Evolutionary conservation across 495 filamentous ascomycete genomes (phyloP).

Genomic region (Polyplosphaeria fusca): DNA sequence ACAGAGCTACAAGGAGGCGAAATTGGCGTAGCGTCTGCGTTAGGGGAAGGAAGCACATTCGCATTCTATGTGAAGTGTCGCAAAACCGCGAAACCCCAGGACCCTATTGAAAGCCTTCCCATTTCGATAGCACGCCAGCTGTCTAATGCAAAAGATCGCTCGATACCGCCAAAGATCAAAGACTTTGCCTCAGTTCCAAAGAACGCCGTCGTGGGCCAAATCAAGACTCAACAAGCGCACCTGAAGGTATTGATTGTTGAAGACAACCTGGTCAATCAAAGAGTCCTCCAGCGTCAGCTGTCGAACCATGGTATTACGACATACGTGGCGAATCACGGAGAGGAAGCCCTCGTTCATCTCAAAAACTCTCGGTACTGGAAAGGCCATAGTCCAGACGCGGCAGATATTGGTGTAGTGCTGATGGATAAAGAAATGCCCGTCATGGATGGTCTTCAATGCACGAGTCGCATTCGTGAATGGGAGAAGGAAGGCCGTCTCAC

Average conservation of each 20-base stretch:
- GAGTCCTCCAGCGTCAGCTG: slow-evolving; percentile 63
- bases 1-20: slow-evolving; percentile 81
- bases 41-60: slow-evolving; percentile 75
- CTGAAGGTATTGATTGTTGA: slow-evolving; percentile 68
- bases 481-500: slow-evolving; percentile 51
- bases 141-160: slow-evolving; percentile 22
- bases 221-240: slow-evolving; percentile 1
- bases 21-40: slow-evolving; percentile 71
- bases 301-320: slow-evolving; percentile 61
- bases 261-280: slow-evolving; percentile 69
- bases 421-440: slow-evolving; percentile 88
- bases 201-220: background rate
- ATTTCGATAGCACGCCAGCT: slow-evolving; percentile 10
- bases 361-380: slow-evolving; percentile 38
- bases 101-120: slow-evolving; percentile 17
- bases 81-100: slow-evolving; percentile 41
- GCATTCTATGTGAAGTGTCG: slow-evolving; percentile 74
- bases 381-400: slow-evolving; percentile 37
- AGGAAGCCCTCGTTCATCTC: slow-evolving; percentile 66
- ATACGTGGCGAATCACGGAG: slow-evolving; percentile 68
- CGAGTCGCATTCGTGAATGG: slow-evolving; percentile 61
- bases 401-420: slow-evolving; percentile 61
- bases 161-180: slow-evolving; percentile 27
- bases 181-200: slow-evolving; percentile 29
- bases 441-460: slow-evolving; percentile 73